Conservation (phyloP, 306 rosid species). For the Begonia masoniana region DNA sequence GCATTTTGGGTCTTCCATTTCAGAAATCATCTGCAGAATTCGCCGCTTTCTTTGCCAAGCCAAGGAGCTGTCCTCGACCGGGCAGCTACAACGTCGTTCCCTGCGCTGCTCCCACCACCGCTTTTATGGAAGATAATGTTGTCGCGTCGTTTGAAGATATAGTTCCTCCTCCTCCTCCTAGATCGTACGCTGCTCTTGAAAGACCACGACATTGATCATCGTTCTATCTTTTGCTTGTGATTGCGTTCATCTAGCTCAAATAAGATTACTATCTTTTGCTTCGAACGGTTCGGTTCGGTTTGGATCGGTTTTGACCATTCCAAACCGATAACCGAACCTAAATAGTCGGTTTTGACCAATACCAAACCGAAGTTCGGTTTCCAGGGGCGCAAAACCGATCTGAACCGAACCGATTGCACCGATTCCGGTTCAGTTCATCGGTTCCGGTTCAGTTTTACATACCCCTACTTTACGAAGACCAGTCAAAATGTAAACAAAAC, state of each 20-base stretch:
- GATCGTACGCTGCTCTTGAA: slow-evolving; percentile 13
- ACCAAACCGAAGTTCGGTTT: no score
- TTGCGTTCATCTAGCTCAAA: background rate
- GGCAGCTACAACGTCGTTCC: slow-evolving; percentile 15
- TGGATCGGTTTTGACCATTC: no score
- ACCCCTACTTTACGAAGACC: no score
- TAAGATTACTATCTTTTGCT: background rate
- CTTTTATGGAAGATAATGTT: background rate
- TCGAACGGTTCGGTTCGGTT: no score
- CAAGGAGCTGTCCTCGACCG: slow-evolving; percentile 12
- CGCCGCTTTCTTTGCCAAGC: slow-evolving; percentile 11
- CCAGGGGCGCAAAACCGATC: no score
- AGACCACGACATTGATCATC: slow-evolving; percentile 9
- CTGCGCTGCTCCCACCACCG: slow-evolving; percentile 6
- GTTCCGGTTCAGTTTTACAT: no score
- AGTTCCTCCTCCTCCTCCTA: slow-evolving; percentile 16
- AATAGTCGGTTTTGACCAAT: no score
- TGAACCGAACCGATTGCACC: no score
- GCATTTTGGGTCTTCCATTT: slow-evolving; percentile 19
- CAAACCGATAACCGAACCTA: no score
- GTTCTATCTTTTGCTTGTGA: background rate
- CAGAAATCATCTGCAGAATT: slow-evolving; percentile 18
- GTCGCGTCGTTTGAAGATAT: slow-evolving; percentile 15
- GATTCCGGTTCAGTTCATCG: no score
- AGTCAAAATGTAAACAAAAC: no score